These are phyloP conservation scores for Suhomyces maxii DNA, from an alignment of 1,139 yeast genomes.

Conservation along the genomic window DNA sequence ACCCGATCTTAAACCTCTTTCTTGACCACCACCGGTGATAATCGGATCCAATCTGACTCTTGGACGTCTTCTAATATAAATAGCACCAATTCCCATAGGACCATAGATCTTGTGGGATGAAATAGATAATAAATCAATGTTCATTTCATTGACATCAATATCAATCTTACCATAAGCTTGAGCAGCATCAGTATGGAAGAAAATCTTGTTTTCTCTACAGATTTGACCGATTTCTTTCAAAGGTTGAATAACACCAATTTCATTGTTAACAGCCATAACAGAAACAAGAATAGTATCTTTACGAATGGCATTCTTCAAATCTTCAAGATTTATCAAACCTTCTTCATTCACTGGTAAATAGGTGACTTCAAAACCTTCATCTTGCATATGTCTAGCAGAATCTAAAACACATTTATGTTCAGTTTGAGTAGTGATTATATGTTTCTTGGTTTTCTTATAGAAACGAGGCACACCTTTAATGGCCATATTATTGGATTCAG, in stretches of 20 bases:
- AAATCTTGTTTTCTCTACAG: conserved; percentile 83
- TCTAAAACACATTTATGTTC: conserved; percentile 98
- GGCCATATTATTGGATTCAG: conserved; percentile 94
- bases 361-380: conserved; percentile 95
- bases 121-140: conserved; percentile 88
- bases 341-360: conserved; percentile 80
- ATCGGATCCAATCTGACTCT: conserved; percentile 95
- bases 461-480: conserved; percentile 94
- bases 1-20: conserved; percentile 96
- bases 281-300: conserved; percentile 91
- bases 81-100: conserved; percentile 97
- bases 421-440: conserved; percentile 92
- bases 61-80: conserved; percentile 95
- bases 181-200: conserved; percentile 98
- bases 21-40: conserved; percentile 98
- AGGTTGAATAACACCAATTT: conserved; percentile 97
- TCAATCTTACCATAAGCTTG: conserved; percentile 96
- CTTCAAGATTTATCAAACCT: conserved; percentile 78
- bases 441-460: conserved; percentile 85
- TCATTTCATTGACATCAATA: conserved; percentile 88
- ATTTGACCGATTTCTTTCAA: conserved; percentile 88
- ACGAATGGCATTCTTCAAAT: conserved; percentile 78
- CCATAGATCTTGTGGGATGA: conserved; percentile 97
- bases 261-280: conserved; percentile 97
- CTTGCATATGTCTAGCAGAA: conserved; percentile 91